phyloP scores from a whole-genome alignment of 495 filamentous ascomycete species.

The Acidomyces sp. region DNA sequence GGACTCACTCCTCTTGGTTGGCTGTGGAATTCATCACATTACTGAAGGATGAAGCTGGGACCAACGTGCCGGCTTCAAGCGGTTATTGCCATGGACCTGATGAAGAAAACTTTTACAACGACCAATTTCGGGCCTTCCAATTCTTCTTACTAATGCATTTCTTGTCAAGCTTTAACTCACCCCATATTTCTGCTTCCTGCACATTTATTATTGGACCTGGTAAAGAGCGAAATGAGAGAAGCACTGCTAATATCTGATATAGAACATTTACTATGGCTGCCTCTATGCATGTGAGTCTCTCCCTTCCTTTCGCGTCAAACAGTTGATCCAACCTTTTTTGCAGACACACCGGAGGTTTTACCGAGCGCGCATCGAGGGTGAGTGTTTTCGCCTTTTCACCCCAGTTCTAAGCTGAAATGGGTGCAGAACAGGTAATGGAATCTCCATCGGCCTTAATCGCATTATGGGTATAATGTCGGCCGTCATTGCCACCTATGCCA shows the following conservation, averaged over 20 bases:
- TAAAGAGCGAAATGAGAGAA: no score
- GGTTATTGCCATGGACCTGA: no score
- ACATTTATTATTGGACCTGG: conserved; percentile 8
- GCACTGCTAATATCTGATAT: neutral
- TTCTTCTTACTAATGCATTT: neutral
- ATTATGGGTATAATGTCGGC: conserved; percentile 62
- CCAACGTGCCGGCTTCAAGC: no score
- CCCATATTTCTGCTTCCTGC: neutral
- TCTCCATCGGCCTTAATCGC: conserved; percentile 49
- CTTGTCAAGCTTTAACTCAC: neutral
- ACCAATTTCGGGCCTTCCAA: no score
- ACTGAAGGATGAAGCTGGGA: no score
- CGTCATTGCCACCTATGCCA: conserved; percentile 41
- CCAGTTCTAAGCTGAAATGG: no score
- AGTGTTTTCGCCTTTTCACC: no score
- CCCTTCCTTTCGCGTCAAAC: neutral
- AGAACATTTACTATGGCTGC: conserved; percentile 56
- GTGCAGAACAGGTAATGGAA: no score
- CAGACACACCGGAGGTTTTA: conserved; percentile 46
- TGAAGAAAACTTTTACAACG: no score
- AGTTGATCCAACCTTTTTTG: conserved; percentile 43
- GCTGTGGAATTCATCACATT: no score
- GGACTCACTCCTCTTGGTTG: no score
- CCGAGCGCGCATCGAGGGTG: conserved; percentile 57
- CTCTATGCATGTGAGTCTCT: conserved; percentile 52